Conservation (phyloP, 352 stramenopile species). For the Phytophthora gonapodyides region DNA sequence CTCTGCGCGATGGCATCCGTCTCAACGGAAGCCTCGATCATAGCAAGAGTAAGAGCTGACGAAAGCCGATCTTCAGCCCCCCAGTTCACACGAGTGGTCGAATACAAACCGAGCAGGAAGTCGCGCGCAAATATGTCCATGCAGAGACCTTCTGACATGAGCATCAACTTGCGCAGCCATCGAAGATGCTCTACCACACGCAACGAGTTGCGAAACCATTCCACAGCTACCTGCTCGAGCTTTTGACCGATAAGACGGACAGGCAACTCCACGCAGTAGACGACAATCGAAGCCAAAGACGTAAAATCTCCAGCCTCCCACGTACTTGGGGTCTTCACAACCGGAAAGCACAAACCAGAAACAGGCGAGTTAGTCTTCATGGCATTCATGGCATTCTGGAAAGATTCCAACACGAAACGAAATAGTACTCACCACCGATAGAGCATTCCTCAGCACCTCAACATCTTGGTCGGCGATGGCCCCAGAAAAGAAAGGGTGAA, state of each 20-base stretch:
- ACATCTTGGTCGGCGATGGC: constrained; percentile 22
- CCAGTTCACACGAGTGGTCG: constrained; percentile 50
- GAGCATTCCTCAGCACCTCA: constrained; percentile 23
- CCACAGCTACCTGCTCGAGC: constrained; percentile 52
- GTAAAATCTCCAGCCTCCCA: constrained; percentile 22
- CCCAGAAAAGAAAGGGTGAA: constrained; percentile 40
- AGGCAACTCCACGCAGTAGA: constrained; percentile 46
- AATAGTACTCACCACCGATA: constrained; percentile 23
- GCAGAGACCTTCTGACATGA: constrained; percentile 76
- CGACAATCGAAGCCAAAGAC: constrained; percentile 51
- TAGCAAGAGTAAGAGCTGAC: constrained; percentile 55
- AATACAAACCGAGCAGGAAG: constrained; percentile 50
- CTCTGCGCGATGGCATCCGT: constrained; percentile 27
- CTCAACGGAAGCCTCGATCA: constrained; percentile 54
- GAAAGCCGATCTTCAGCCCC: constrained; percentile 50
- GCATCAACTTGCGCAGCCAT: constrained; percentile 68
- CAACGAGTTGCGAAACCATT: constrained; percentile 48
- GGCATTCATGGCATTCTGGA: constrained; percentile 1
- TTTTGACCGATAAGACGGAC: constrained; percentile 43
- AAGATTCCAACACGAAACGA: background rate
- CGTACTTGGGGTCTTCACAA: constrained; percentile 20
- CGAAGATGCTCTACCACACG: constrained; percentile 51
- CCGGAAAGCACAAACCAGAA: background rate
- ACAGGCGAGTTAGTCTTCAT: constrained; percentile 1
- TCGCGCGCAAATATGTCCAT: constrained; percentile 76